Conservation (phyloP, 2,329 filamentous ascomycete species). For the Furcasterigmium furcatum region DNA sequence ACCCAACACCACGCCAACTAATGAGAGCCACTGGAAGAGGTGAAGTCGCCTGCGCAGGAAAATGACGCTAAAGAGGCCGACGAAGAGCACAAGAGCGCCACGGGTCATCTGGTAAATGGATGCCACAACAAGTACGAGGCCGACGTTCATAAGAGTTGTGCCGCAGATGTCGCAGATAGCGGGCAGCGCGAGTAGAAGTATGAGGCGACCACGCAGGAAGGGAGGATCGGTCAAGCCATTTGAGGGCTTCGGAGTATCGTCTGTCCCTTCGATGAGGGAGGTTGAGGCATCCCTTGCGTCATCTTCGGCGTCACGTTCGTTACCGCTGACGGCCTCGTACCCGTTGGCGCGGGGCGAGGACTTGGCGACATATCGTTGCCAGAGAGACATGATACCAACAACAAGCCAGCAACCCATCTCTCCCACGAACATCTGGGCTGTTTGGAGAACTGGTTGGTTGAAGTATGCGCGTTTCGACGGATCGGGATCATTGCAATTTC, state of each 20-base stretch:
- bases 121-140: constrained; percentile 87
- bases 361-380: constrained; percentile 51
- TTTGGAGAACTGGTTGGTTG: constrained; percentile 94
- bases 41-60: constrained; percentile 79
- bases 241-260: constrained; percentile 43
- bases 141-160: constrained; percentile 96
- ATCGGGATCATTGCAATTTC: constrained; percentile 74
- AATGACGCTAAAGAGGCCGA: constrained; percentile 89
- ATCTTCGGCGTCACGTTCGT: constrained; percentile 39
- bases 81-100: constrained; percentile 90
- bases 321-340: constrained; percentile 62
- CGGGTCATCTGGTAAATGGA: constrained; percentile 99
- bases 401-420: constrained; percentile 97
- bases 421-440: constrained; percentile 96
- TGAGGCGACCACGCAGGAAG: constrained; percentile 66
- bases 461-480: constrained; percentile 68
- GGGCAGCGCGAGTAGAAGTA: constrained; percentile 76
- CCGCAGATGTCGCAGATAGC: constrained; percentile 92
- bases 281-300: constrained; percentile 36
- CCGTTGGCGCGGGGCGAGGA: constrained; percentile 42
- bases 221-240: constrained; percentile 44
- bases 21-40: constrained; percentile 88
- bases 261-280: constrained; percentile 37
- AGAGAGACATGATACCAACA: constrained; percentile 66
- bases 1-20: constrained; percentile 82